A percentile compares a stretch with the other conserved stretches of the same genome.
phyloP scores from a whole-genome alignment of 163 green algal genomes.

The Chlamydomonas reinhardtii region DNA sequence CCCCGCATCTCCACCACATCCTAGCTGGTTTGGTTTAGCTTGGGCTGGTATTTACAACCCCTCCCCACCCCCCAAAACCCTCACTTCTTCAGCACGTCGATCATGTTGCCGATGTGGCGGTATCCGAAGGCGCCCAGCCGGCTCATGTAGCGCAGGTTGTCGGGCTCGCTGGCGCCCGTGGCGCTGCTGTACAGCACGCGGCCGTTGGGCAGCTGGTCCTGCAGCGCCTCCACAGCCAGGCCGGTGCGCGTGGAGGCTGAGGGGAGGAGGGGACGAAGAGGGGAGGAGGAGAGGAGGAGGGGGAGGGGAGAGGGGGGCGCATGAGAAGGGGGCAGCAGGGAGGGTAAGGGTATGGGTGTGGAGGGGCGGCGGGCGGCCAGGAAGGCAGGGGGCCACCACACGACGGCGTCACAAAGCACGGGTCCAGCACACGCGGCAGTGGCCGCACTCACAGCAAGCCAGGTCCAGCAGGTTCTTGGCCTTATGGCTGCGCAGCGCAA shows the following conservation, averaged over 20 bases:
- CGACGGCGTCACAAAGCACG: no score
- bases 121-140: constrained; percentile 71
- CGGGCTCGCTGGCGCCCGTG: constrained; percentile 83
- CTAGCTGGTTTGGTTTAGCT: no score
- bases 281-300: background rate
- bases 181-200: constrained; percentile 90
- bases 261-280: background rate
- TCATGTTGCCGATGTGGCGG: constrained; percentile 67
- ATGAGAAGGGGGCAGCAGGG: background rate
- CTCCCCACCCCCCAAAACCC: background rate
- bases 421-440: no score
- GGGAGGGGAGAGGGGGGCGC: background rate
- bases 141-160: constrained; percentile 87
- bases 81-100: constrained; percentile 69
- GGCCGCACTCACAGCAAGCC: background rate
- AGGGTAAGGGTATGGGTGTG: background rate
- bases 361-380: no score
- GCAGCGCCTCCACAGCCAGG: constrained; percentile 79
- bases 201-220: constrained; percentile 86
- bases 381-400: no score
- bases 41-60: no score
- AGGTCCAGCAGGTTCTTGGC: constrained; percentile 91
- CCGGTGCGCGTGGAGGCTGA: constrained; percentile 77
- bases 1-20: no score
- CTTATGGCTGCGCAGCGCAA: constrained; percentile 75